Percentiles rank a stretch among this genome's conserved stretches.
These are phyloP conservation scores for Crithidia fasciculata DNA, from an alignment of 208 protist species.

Conservation along the genomic window DNA sequence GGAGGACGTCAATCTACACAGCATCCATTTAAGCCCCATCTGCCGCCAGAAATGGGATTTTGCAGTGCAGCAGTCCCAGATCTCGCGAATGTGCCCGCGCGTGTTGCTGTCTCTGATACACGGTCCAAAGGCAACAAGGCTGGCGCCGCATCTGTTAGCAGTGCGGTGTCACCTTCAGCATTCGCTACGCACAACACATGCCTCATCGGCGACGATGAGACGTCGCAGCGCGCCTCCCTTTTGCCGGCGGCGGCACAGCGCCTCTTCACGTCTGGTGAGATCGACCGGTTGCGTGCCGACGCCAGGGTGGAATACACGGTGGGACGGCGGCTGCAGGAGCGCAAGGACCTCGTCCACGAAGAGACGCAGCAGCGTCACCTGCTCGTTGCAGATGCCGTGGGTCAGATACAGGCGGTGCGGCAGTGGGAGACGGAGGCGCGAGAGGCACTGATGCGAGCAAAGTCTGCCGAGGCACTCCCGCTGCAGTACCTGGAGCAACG, in stretches of 20 bases:
- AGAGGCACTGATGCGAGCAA: slow-evolving; percentile 15
- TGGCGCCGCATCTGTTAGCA: background rate
- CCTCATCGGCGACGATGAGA: background rate
- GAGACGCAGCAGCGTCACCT: slow-evolving; percentile 24
- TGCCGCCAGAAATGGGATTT: no score
- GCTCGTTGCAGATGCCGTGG: slow-evolving; percentile 10
- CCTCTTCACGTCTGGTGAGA: slow-evolving; percentile 26
- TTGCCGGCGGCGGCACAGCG: slow-evolving; percentile 17
- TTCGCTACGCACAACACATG: background rate
- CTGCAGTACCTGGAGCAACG: slow-evolving; percentile 32
- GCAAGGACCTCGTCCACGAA: slow-evolving; percentile 9
- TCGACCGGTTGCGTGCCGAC: slow-evolving; percentile 19
- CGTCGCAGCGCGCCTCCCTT: background rate
- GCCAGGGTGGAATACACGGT: slow-evolving; percentile 17
- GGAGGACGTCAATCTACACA: no score
- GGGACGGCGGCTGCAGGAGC: slow-evolving; percentile 13
- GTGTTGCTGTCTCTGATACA: background rate
- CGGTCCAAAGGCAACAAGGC: background rate
- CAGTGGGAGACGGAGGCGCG: background rate
- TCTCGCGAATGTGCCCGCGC: background rate
- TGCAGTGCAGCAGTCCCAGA: background rate
- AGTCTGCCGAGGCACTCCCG: slow-evolving; percentile 10
- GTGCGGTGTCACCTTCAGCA: background rate
- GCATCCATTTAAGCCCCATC: no score
- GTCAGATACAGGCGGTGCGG: slow-evolving; percentile 7